Conservation (phyloP, 257 asterid species). For the Vinca minor region DNA sequence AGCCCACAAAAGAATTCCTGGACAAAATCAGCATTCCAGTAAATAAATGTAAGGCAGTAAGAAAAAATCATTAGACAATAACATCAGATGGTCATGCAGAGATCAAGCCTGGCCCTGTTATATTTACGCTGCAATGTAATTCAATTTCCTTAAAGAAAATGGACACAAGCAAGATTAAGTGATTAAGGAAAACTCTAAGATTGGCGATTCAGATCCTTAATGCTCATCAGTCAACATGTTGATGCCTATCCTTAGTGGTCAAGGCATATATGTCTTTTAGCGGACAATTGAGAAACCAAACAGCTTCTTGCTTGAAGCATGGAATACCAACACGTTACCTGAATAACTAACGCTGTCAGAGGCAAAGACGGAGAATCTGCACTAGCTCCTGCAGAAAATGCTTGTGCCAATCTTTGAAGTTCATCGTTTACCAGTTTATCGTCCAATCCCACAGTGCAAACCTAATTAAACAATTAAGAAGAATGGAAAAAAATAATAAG, state of each 20-base stretch:
- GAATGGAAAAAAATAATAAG: background rate
- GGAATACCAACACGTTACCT: conserved; percentile 34
- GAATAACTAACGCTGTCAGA: conserved; percentile 66
- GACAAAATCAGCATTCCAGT: background rate
- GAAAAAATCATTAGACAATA: background rate
- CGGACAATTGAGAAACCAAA: conserved; percentile 1
- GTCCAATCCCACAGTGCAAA: conserved; percentile 55
- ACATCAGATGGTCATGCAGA: background rate
- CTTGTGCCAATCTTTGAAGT: conserved; percentile 59
- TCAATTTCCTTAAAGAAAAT: too few relatives aligned
- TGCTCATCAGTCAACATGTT: background rate
- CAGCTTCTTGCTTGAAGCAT: background rate
- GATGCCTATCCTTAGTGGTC: background rate
- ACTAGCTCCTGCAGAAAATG: conserved; percentile 52
- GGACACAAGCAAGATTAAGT: background rate
- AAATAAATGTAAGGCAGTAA: background rate
- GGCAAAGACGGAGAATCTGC: conserved; percentile 59
- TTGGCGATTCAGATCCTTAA: background rate
- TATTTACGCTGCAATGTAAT: background rate
- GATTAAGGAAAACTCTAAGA: background rate
- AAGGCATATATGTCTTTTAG: background rate
- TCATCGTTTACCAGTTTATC: conserved; percentile 53
- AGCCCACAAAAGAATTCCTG: background rate
- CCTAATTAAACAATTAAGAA: conserved; percentile 29
- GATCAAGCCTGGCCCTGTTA: background rate